Evolutionary conservation across 192 early-diverging fungal genomes (phyloP).

Genomic region (Entomortierella beljakovae): DNA sequence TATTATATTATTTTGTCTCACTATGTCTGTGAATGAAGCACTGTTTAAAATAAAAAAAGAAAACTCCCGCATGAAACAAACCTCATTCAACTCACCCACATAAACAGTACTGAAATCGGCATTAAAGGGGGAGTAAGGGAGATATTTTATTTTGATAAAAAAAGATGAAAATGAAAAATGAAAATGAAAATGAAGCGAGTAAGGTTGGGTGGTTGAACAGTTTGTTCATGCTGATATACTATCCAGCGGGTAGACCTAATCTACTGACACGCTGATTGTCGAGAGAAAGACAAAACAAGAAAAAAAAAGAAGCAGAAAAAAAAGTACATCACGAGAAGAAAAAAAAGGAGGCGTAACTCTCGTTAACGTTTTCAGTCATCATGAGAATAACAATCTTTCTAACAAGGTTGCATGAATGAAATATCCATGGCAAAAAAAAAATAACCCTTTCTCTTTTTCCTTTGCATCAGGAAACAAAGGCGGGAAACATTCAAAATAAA

Average conservation of each 20-base stretch:
- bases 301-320: too few species aligned
- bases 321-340: too few species aligned
- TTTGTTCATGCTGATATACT: too few species aligned
- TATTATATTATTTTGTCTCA: too few species aligned
- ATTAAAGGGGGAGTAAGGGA: not conserved
- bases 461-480: not conserved
- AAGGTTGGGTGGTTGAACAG: too few species aligned
- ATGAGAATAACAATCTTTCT: not conserved
- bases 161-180: too few species aligned
- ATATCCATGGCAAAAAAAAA: not conserved
- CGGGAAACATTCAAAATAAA: not conserved
- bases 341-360: too few species aligned
- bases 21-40: not conserved
- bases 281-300: too few species aligned
- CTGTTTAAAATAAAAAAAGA: not conserved
- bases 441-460: not conserved
- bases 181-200: too few species aligned
- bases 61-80: not conserved
- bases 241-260: too few species aligned
- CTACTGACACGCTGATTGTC: too few species aligned
- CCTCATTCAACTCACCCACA: not conserved
- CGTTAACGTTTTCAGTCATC: too few species aligned
- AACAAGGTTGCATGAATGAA: slow-evolving; percentile 1
- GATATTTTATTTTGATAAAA: not conserved
- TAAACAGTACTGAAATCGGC: not conserved